Evolutionary conservation across 306 rosid species (phyloP), one percentile per base, ranked within the genome.

Genomic region (Hylodesmum podocarpum): DNA sequence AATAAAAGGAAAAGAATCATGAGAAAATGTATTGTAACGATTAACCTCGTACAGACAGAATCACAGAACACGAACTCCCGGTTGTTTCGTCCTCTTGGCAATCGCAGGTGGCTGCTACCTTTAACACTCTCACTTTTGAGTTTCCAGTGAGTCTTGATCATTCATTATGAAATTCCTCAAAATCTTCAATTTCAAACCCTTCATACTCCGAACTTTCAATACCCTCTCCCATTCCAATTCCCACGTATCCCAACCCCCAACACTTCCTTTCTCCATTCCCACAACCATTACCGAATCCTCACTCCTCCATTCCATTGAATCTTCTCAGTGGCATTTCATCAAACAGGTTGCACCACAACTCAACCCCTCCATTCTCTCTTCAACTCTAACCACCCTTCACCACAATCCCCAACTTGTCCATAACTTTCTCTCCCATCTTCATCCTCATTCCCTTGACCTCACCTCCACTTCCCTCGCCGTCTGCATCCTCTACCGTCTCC

Each of bases 291-390:
- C 96, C 21, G 81, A 68, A 6, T 15, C 80, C 3, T 41, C n/a
- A 2, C 78, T 94, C 0, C 73, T 86, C 3, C 21, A 67, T 68
- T 79, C 82, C 0, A 85, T 89, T 50, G 73, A 84, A 9, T 78
- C 96, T 63, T 94, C 94, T 82, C 90, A 88, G 81, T 94, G 98
- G 97, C 89, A 91, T 88, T 90, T 86, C 41, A 82, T 91, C 97
- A 39, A 94, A 86, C 96, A 86, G 8, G 53, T 84, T 33, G 82
- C 84, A 0, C 83, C 86, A 14, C 67, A 82, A 28, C 72, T 89
- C 16, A 66, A 89, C 7, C 74, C 97, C 13, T 78, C 91, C 33
- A 75, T 86, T 16, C 62, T 87, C 69, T 83, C 94, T 5, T 74
- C 88, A 14, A 50, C 90, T 68, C 82, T 91, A 12, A 40, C 54